Percentiles rank a stretch among this genome's conserved stretches.
phyloP scores from a whole-genome alignment of 345 rosid genomes.

The Erodium maritimum region DNA sequence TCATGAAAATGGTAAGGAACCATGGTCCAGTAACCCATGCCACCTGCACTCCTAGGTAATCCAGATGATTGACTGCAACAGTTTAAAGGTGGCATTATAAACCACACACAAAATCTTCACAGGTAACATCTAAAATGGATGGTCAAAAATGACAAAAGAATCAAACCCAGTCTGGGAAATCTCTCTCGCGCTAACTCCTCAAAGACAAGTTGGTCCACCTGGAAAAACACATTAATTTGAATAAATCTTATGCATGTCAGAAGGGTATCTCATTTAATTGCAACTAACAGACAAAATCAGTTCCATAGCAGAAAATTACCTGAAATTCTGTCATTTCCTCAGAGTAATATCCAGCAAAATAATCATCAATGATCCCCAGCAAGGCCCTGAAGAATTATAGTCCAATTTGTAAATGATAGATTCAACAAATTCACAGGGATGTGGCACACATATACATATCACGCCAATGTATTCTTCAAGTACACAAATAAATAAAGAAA shows the following conservation, averaged over 20 bases:
- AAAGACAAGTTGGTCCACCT: slow-evolving; percentile 97
- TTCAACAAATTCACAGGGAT: slow-evolving; percentile 6
- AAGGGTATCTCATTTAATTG: neutral
- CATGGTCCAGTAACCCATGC: slow-evolving; percentile 99
- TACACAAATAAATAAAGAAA: neutral
- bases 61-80: slow-evolving; percentile 92
- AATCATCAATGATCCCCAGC: slow-evolving; percentile 85
- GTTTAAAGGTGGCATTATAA: slow-evolving; percentile 14
- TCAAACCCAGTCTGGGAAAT: slow-evolving; percentile 91
- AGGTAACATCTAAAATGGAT: neutral
- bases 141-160: slow-evolving; percentile 4
- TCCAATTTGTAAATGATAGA: slow-evolving; percentile 9
- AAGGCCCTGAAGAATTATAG: slow-evolving; percentile 50
- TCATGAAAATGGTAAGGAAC: slow-evolving; percentile 99
- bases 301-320: slow-evolving; percentile 29
- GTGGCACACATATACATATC: neutral
- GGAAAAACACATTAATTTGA: slow-evolving; percentile 18
- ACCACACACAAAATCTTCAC: slow-evolving; percentile 2
- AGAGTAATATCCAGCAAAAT: slow-evolving; percentile 90
- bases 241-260: neutral
- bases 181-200: slow-evolving; percentile 95
- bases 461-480: neutral
- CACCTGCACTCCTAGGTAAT: slow-evolving; percentile 96
- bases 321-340: slow-evolving; percentile 99
- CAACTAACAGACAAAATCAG: neutral